Evolutionary conservation across 225 moss, liverwort and hornwort species (phyloP), one percentile per base, ranked within the genome.

Genomic region (Asterella californica): DNA sequence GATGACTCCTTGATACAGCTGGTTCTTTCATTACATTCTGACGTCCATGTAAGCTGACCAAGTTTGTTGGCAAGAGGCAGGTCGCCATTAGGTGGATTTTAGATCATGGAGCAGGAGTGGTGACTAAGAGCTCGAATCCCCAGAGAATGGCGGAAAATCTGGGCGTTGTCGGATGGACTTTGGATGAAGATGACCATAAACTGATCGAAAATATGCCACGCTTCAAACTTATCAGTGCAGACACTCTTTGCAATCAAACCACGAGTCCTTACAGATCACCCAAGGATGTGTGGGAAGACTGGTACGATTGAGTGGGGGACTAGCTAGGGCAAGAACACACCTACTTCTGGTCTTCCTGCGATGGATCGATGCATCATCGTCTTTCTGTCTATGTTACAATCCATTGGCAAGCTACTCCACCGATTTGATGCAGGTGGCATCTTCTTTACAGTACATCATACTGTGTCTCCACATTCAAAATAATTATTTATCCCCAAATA

Each of bases 21-120:
- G 55, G 17, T 55, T 15, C 55, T 55, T 19, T 55, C 65, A 30
- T 66, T n/a, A 34, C 38, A 42, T 0, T 9, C 2, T 66, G 33
- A 71, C 10, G 6, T 52, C 8, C 6, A 27, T 59, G 33, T 53
- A 37, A 10, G 33, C 25, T 22, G 22, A 70, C 34, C 14, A 70
- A 12, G 17, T 70, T 57, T 30, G 21, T 6, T 66, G 32, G 36
- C 25, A 25, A 45, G 14, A 19, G 21, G 70, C 76, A 82, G 84
- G 75, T 84, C 19, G 76, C 74, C 37, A 49, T 85, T 9, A 64
- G 81, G 32, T 88, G 87, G 87, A 67, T 17, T 38, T 47, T 79
- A 57, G 82, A 81, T 22, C 74, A 42, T 21, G 87, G 87, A 5
- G 79, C 64, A 53, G 80, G 76, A 42, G 15, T 82, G 25, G 72